phyloP scores from a whole-genome alignment of 768 basidiomycete species.

The Pholiota conissans region DNA sequence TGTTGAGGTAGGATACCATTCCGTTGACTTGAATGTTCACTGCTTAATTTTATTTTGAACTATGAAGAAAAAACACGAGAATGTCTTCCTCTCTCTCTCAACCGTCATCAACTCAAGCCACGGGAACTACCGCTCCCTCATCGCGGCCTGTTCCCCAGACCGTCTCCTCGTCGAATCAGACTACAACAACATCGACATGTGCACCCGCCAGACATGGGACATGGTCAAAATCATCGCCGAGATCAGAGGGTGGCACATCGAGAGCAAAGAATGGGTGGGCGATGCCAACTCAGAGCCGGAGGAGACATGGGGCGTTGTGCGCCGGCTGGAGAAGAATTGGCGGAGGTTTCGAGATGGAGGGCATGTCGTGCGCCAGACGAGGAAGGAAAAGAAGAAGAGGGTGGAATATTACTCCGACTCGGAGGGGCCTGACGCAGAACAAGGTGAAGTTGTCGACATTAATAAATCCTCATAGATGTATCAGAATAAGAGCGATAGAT shows the following conservation, averaged over 20 bases:
- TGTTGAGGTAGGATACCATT: conserved; percentile 58
- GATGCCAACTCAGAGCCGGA: conserved; percentile 30
- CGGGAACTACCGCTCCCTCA: conserved; percentile 59
- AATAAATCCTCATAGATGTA: background rate
- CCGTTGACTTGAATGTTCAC: background rate
- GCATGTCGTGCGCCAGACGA: conserved; percentile 30
- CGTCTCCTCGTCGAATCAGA: conserved; percentile 89
- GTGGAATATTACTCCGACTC: conserved; percentile 13
- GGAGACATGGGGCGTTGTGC: conserved; percentile 62
- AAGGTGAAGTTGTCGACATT: background rate
- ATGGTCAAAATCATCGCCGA: conserved; percentile 73
- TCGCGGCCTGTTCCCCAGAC: conserved; percentile 58
- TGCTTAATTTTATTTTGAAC: background rate
- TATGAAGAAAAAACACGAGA: conserved; percentile 65
- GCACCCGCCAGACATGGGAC: conserved; percentile 68
- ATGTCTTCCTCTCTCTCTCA: conserved; percentile 87
- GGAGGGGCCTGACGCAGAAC: conserved; percentile 14
- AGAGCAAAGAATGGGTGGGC: conserved; percentile 56
- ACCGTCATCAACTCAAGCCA: conserved; percentile 82
- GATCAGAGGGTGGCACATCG: conserved; percentile 76
- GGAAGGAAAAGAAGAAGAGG: conserved; percentile 17
- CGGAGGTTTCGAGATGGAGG: conserved; percentile 50
- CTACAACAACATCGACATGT: conserved; percentile 63
- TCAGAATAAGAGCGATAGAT: no score
- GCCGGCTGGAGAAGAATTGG: conserved; percentile 74